phyloP scores from a whole-genome alignment of 2,329 filamentous ascomycete genomes.

The Alternaria longipes region DNA sequence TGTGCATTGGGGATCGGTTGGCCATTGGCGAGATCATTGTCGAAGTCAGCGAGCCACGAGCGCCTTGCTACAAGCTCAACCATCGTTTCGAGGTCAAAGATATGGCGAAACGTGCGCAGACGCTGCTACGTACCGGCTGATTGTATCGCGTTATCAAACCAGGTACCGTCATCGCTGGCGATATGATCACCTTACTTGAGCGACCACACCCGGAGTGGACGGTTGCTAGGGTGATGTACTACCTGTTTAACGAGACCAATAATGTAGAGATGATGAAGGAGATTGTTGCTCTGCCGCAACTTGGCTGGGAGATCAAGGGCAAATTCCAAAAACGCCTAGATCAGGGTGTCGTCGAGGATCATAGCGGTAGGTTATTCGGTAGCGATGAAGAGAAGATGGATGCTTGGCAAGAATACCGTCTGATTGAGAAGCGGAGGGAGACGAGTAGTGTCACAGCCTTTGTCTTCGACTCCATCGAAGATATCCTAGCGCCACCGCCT shows the following conservation, averaged over 20 bases:
- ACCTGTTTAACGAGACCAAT: conserved; percentile 64
- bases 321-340: conserved; percentile 65
- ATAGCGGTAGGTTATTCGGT: conserved; percentile 39
- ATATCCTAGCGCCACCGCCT: conserved; percentile 41
- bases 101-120: conserved; percentile 67
- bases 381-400: conserved; percentile 41
- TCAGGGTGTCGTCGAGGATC: conserved; percentile 52
- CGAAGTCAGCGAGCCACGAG: conserved; percentile 68
- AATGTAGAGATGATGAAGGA: conserved; percentile 59
- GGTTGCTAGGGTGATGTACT: conserved; percentile 70
- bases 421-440: conserved; percentile 62
- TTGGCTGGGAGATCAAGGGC: conserved; percentile 60
- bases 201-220: conserved; percentile 68
- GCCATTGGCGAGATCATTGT: conserved; percentile 62
- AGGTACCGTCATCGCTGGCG: conserved; percentile 65
- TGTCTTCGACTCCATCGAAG: conserved; percentile 59
- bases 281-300: conserved; percentile 54
- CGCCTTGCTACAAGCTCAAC: conserved; percentile 75
- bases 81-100: conserved; percentile 71
- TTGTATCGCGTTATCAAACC: conserved; percentile 69
- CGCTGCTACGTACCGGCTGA: conserved; percentile 69
- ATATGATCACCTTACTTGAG: conserved; percentile 65
- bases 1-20: conserved; percentile 71
- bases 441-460: conserved; percentile 63
- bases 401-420: conserved; percentile 50